Evolutionary conservation across 148 eudicot species (phyloP).

Genomic region (Silene conica): DNA sequence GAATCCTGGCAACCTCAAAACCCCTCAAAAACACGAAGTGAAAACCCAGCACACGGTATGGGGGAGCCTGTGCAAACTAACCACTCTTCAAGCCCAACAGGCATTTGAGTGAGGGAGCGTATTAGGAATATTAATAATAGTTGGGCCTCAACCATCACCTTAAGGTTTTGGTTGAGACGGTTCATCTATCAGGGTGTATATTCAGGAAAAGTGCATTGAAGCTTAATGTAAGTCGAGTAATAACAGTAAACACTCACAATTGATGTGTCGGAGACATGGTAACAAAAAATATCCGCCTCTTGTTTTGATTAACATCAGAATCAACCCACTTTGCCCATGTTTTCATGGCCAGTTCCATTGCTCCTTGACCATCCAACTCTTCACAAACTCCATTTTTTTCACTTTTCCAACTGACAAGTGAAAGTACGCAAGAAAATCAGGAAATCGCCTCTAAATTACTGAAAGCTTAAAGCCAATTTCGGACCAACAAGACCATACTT

Average conservation of each 20-base stretch:
- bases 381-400: slow-evolving; percentile 70
- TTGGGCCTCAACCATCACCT: no score
- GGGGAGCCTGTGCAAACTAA: no score
- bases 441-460: slow-evolving; percentile 1
- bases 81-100: no score
- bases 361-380: slow-evolving; percentile 66
- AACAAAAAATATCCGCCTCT: slow-evolving; percentile 74
- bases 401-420: slow-evolving; percentile 56
- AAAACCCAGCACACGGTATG: no score
- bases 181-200: no score
- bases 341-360: slow-evolving; percentile 93
- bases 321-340: slow-evolving; percentile 89
- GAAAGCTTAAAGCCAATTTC: background rate
- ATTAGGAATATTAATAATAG: no score
- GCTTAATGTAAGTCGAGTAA: background rate
- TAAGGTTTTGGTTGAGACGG: no score
- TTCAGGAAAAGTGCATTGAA: background rate
- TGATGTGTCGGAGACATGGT: slow-evolving; percentile 98
- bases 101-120: no score
- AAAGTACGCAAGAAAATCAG: slow-evolving; percentile 8
- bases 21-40: no score
- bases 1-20: no score
- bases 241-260: slow-evolving; percentile 43
- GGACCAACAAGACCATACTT: slow-evolving; percentile 30
- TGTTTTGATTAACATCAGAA: slow-evolving; percentile 44